A percentile compares a stretch with the other conserved stretches of the same genome.
Conservation (phyloP, 257 asterid species). For the Ilex asprella region DNA sequence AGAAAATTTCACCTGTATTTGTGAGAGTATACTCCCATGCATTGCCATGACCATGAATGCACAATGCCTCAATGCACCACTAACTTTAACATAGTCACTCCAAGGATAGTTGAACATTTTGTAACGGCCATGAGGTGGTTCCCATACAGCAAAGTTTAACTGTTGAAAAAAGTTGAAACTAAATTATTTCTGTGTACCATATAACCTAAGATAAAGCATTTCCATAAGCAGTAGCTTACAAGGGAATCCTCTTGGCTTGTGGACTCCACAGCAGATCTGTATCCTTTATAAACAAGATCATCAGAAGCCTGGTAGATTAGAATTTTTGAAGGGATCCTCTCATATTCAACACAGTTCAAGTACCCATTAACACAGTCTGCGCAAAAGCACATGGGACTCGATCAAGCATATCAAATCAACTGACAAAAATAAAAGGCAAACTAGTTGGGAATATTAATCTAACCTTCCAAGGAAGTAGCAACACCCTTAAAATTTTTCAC, state of each 20-base stretch:
- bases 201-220: neutral
- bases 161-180: constrained; percentile 13
- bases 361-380: constrained; percentile 73
- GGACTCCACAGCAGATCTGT: constrained; percentile 76
- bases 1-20: constrained; percentile 62
- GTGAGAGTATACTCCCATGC: constrained; percentile 93
- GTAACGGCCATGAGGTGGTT: constrained; percentile 98
- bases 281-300: constrained; percentile 87
- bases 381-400: constrained; percentile 12
- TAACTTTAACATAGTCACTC: constrained; percentile 80
- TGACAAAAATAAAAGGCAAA: neutral
- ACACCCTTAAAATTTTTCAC: constrained; percentile 77
- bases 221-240: constrained; percentile 29
- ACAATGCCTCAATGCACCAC: constrained; percentile 91
- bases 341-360: constrained; percentile 58
- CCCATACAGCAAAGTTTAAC: constrained; percentile 90
- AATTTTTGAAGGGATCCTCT: constrained; percentile 80
- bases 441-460: neutral
- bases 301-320: constrained; percentile 82
- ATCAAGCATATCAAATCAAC: constrained; percentile 8
- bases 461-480: constrained; percentile 79
- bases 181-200: neutral
- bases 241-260: constrained; percentile 90
- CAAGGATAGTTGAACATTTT: constrained; percentile 86
- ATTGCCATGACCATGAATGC: constrained; percentile 97